Percentiles rank a stretch among this genome's conserved stretches.
These are phyloP conservation scores for Apiotrichum montevideense DNA, from an alignment of 1,284 basidiomycete genomes.

Conservation along the genomic window DNA sequence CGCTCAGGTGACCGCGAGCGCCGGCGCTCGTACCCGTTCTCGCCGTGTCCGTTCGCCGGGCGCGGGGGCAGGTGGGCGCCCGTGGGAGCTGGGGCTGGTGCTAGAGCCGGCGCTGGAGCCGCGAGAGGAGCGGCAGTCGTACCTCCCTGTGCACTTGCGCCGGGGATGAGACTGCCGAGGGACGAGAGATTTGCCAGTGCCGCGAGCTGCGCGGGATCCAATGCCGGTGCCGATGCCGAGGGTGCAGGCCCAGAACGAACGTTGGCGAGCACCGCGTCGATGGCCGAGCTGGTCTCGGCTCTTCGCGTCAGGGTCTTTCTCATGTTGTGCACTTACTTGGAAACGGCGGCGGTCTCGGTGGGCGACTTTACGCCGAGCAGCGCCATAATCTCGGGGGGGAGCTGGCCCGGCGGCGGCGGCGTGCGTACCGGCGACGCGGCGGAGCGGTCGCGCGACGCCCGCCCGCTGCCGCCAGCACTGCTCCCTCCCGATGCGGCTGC, in stretches of 20 bases:
- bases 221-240: slow-evolving; percentile 5
- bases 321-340: slow-evolving; percentile 6
- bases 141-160: neutral
- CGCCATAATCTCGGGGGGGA: slow-evolving; percentile 40
- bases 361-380: slow-evolving; percentile 33
- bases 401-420: slow-evolving; percentile 5
- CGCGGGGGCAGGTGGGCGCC: neutral
- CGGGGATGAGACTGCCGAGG: neutral
- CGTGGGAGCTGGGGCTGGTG: neutral
- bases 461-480: neutral
- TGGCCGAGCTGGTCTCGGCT: slow-evolving; percentile 4
- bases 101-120: neutral
- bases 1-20: neutral
- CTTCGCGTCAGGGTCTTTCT: neutral
- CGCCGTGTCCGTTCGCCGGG: neutral
- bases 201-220: slow-evolving; percentile 26
- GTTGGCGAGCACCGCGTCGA: slow-evolving; percentile 18
- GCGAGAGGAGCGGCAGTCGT: neutral
- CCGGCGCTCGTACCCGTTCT: slow-evolving; percentile 1
- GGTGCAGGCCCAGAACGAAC: slow-evolving; percentile 6
- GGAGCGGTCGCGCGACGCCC: neutral
- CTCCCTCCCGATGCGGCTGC: neutral
- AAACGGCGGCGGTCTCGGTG: slow-evolving; percentile 4
- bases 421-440: neutral
- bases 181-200: slow-evolving; percentile 24